Conservation (phyloP, 345 rosid genomes). For the Aurinia saxatilis region DNA sequence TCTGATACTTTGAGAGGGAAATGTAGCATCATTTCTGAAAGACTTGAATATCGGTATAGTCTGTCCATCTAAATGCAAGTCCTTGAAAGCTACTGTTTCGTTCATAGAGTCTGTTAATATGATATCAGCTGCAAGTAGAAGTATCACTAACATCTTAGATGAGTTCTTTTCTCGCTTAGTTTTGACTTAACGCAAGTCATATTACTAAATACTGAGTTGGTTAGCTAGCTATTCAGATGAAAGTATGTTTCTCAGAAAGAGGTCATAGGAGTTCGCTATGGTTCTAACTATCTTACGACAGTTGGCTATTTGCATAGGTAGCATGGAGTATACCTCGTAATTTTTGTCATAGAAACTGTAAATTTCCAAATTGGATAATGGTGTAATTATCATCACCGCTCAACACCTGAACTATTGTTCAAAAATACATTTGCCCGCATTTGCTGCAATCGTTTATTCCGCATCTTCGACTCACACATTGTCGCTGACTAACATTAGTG, state of each 20-base stretch:
- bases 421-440: too few species aligned
- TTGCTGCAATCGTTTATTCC: too few species aligned
- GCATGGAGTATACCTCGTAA: neutral
- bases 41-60: too few species aligned
- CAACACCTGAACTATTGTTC: neutral
- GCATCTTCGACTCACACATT: too few species aligned
- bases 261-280: neutral
- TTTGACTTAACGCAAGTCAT: neutral
- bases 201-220: neutral
- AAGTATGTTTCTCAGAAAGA: neutral
- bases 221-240: too few species aligned
- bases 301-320: neutral
- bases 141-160: neutral
- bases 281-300: slow-evolving; percentile 1
- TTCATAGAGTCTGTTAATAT: too few species aligned
- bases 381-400: neutral
- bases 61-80: too few species aligned
- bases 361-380: neutral
- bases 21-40: too few species aligned
- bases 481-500: neutral
- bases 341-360: neutral
- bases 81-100: too few species aligned
- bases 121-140: neutral
- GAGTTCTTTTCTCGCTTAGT: neutral
- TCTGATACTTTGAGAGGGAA: too few species aligned